Base-by-base conservation (phyloP, 768 basidiomycete genomes). In the Pisolithus albus region DNA sequence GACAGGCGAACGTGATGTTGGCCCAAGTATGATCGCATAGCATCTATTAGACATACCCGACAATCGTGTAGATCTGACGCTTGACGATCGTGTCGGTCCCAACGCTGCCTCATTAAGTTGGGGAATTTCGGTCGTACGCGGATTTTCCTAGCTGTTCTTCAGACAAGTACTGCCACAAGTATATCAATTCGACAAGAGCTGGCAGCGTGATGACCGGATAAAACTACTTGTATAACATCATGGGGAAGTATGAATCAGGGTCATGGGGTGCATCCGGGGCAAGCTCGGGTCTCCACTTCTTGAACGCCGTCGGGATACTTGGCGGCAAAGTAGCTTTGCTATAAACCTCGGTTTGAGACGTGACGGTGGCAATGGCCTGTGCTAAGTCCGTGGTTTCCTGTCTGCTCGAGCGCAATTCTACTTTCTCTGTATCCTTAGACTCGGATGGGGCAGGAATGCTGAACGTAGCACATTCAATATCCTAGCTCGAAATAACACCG, bases 201-300 rank as follows among this genome's bases (percentile, higher is more conserved):
- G 23, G 3, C 26, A 45, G 13, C 13, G 19, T 18, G 24, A 26
- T 16, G 23, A 26, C 16, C 13, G 8, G n/a, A 36, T 15, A 21
- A 32, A 28, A 53, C 54, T 55, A 79, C 64, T 72, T 77, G 73
- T 83, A 83, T 52, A 90, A 63, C 41, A 72, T 61, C 88, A 92
- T 89, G 10, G 89, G 88, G 71, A 90, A 95, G 70, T 93, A 93
- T 2, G 85, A 74, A 61, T 84, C 67, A 41, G 84, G 82, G 53
- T 84, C 83, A 62, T 93, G 91, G 18, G 92, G 92, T n/a, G 89
- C 82, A 60, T 87, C 80, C 3, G 81, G 81, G 2, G 86, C 80
- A 40, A 75, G 70, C 63, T 83, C 69, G 5, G 92, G 87, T 36
- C 73, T 70, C 93, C 93, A 96, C 52, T 79, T 80, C 66, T 76